These are phyloP conservation scores for Pyrenophora seminiperda DNA, from an alignment of 2,329 filamentous ascomycete genomes.

Conservation along the genomic window DNA sequence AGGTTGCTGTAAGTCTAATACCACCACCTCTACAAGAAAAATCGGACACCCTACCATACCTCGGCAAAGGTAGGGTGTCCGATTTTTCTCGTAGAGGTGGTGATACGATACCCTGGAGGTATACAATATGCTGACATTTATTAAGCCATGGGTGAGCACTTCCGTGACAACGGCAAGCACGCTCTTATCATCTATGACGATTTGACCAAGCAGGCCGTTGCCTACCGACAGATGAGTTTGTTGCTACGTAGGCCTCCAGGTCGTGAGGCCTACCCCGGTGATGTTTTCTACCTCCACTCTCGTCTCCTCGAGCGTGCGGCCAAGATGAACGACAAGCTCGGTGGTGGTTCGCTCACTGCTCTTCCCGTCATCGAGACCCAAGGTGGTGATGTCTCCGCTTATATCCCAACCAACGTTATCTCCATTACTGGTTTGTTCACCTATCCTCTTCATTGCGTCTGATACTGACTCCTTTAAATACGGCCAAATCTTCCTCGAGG, in stretches of 20 bases:
- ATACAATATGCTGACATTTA: neutral
- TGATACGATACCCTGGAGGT: too few relatives aligned
- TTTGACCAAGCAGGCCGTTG: conserved; percentile 96
- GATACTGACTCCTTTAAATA: conserved; percentile 46
- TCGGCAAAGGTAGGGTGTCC: too few relatives aligned
- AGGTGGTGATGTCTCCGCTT: conserved; percentile 99
- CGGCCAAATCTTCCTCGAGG: conserved; percentile 99
- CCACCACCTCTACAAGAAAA: too few relatives aligned
- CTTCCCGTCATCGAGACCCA: conserved; percentile 96
- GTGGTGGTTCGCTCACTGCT: conserved; percentile 94
- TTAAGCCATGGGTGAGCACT: conserved; percentile 63
- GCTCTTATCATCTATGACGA: conserved; percentile 92
- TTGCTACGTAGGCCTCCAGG: conserved; percentile 96
- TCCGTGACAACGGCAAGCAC: conserved; percentile 86
- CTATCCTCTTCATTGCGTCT: neutral
- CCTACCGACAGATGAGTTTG: conserved; percentile 98
- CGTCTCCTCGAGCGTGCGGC: conserved; percentile 98
- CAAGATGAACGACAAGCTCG: conserved; percentile 97
- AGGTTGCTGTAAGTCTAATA: conserved; percentile 52
- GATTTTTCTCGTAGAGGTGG: too few relatives aligned
- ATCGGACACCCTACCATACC: too few relatives aligned
- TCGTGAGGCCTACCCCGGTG: conserved; percentile 99
- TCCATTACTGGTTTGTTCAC: conserved; percentile 75
- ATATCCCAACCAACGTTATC: conserved; percentile 99
- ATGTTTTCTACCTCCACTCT: conserved; percentile 57